Evolutionary conservation across 2,329 filamentous ascomycete species (phyloP).

Genomic region (Ilyonectria destructans): DNA sequence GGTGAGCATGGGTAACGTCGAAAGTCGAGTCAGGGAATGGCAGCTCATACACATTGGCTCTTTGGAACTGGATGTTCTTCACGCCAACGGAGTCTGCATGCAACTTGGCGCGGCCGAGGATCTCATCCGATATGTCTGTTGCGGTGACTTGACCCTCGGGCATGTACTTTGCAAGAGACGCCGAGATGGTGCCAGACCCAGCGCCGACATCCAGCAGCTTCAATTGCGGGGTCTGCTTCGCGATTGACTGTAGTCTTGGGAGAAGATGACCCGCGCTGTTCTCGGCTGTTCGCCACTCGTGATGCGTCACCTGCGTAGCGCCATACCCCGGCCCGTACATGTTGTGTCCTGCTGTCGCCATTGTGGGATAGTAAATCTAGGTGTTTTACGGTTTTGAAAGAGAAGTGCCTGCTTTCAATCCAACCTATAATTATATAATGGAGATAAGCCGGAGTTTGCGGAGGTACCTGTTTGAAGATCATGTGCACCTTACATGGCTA

Average conservation of each 20-base stretch:
- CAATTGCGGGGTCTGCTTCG: slow-evolving; percentile 50
- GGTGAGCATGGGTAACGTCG: slow-evolving; percentile 61
- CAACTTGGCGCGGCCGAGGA: slow-evolving; percentile 47
- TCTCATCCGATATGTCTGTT: slow-evolving; percentile 52
- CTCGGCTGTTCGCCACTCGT: slow-evolving; percentile 60
- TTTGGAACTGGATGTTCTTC: slow-evolving; percentile 49
- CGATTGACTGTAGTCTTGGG: slow-evolving; percentile 53
- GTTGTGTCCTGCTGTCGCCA: slow-evolving; percentile 46
- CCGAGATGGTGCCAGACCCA: slow-evolving; percentile 66
- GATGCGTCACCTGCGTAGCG: slow-evolving; percentile 49
- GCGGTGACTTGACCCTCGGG: slow-evolving; percentile 56
- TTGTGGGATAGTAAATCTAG: slow-evolving; percentile 15
- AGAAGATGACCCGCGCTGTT: slow-evolving; percentile 62
- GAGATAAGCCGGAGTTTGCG: slow-evolving; percentile 24
- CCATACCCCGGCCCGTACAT: slow-evolving; percentile 49
- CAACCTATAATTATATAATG: not conserved
- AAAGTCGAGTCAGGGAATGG: slow-evolving; percentile 59
- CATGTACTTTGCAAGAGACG: slow-evolving; percentile 59
- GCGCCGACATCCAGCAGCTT: slow-evolving; percentile 65
- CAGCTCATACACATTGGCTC: slow-evolving; percentile 52
- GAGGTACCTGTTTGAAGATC: no score
- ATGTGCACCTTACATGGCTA: not conserved
- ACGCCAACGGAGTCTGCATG: slow-evolving; percentile 45
- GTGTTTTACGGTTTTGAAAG: no score
- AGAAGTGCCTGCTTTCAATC: not conserved